Conservation (phyloP, 2,329 filamentous ascomycete genomes). For the Bimuria novae-zelandiae region DNA sequence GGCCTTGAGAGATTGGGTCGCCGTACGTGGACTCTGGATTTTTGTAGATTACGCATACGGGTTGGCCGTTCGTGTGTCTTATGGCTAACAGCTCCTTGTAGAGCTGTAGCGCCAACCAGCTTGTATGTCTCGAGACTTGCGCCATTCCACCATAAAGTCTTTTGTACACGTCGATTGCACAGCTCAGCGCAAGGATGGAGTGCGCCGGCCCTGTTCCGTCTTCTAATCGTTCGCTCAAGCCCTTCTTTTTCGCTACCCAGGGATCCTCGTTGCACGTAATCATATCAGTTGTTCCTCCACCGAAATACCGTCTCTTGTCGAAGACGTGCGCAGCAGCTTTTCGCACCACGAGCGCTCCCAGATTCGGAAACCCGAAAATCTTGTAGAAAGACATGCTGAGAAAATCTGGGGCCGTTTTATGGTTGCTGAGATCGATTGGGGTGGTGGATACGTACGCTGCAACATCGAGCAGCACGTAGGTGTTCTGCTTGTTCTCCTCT, state of each 20-base stretch:
- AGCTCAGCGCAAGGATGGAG: slow-evolving; percentile 65
- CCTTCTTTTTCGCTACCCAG: slow-evolving; percentile 60
- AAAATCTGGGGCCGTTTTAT: slow-evolving; percentile 74
- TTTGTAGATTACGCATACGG: slow-evolving; percentile 61
- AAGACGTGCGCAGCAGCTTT: slow-evolving; percentile 65
- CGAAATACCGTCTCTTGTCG: slow-evolving; percentile 65
- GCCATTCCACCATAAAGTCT: slow-evolving; percentile 63
- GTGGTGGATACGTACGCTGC: slow-evolving; percentile 68
- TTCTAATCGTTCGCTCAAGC: slow-evolving; percentile 65
- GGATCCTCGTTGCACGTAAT: slow-evolving; percentile 57
- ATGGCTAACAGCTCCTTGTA: slow-evolving; percentile 55
- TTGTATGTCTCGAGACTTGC: slow-evolving; percentile 63
- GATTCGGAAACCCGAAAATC: slow-evolving; percentile 91
- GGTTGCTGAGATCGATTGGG: slow-evolving; percentile 60
- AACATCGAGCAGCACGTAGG: slow-evolving; percentile 73
- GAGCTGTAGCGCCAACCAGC: slow-evolving; percentile 57
- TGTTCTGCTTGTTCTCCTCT: slow-evolving; percentile 47
- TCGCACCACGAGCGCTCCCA: slow-evolving; percentile 82
- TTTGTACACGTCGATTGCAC: slow-evolving; percentile 62
- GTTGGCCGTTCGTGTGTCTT: slow-evolving; percentile 58
- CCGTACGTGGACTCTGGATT: slow-evolving; percentile 56
- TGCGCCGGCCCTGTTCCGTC: slow-evolving; percentile 71
- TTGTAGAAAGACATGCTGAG: slow-evolving; percentile 88
- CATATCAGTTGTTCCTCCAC: slow-evolving; percentile 67
- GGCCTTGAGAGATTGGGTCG: slow-evolving; percentile 60